Percentiles rank a stretch among this genome's conserved stretches.
Conservation (phyloP, 2,329 filamentous ascomycete species). For the Colletotrichum euphorbiae region DNA sequence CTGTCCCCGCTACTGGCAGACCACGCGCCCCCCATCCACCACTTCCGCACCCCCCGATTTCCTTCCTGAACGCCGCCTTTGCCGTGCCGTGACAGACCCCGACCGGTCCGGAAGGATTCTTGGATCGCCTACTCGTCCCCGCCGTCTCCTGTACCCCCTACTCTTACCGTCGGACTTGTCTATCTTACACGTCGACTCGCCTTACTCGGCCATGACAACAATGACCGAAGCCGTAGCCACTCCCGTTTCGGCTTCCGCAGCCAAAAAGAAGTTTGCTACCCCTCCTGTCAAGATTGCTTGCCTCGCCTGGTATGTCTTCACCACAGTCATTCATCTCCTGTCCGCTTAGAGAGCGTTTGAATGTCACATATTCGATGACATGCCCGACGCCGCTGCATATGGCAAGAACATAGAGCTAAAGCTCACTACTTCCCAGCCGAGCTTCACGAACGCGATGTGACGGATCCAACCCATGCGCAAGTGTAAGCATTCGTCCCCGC, state of each 20-base stretch:
- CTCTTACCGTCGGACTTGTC: not conserved
- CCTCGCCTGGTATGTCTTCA: constrained; percentile 58
- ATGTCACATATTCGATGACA: not conserved
- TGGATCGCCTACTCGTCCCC: not conserved
- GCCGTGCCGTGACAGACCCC: constrained; percentile 30
- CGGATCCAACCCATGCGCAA: constrained; percentile 56
- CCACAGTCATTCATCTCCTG: not conserved
- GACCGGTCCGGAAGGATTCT: constrained; percentile 29
- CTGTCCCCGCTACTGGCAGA: constrained; percentile 11
- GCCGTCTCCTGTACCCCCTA: not conserved
- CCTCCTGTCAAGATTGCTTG: constrained; percentile 64
- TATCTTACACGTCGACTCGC: not conserved
- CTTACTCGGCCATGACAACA: constrained; percentile 33
- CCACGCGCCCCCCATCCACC: not conserved
- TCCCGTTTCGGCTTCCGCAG: constrained; percentile 33
- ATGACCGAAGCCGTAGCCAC: constrained; percentile 40
- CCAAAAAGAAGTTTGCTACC: constrained; percentile 55
- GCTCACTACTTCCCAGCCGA: constrained; percentile 48
- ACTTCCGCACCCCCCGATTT: constrained; percentile 12
- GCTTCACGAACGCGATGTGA: constrained; percentile 60
- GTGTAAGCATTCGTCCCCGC: constrained; percentile 48
- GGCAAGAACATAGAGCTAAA: constrained; percentile 1
- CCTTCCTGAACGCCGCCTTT: constrained; percentile 4
- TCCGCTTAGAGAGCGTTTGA: not conserved
- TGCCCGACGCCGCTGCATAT: too few relatives aligned